Conservation (phyloP, 1,284 basidiomycete species). For the Laetiporus sulphureus region DNA sequence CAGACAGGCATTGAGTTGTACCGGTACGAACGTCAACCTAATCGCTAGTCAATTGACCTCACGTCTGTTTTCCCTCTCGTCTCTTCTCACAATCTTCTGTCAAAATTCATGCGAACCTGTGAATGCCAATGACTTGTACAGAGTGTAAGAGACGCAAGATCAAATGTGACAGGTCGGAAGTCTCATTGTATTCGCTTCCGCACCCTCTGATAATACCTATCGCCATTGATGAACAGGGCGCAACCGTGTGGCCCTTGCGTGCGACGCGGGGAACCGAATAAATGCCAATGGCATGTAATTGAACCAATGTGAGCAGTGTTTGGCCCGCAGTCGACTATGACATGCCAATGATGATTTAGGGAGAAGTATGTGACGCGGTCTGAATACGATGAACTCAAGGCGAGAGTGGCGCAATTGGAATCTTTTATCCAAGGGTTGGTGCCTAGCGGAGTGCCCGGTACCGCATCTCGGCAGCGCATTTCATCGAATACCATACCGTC, state of each 20-base stretch:
- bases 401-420: conserved; percentile 35
- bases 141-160: conserved; percentile 59
- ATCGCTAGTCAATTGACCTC: background rate
- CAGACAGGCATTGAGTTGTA: conserved; percentile 70
- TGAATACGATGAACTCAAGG: conserved; percentile 46
- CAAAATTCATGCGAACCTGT: conserved; percentile 6
- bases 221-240: conserved; percentile 26
- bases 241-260: conserved; percentile 53
- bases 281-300: conserved; percentile 52
- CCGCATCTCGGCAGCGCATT: conserved; percentile 9
- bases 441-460: conserved; percentile 8
- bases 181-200: conserved; percentile 14
- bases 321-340: conserved; percentile 2
- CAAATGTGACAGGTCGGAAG: conserved; percentile 50
- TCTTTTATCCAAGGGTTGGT: conserved; percentile 18
- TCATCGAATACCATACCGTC: conserved; percentile 18
- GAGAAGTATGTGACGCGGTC: conserved; percentile 50
- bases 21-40: conserved; percentile 40
- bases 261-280: conserved; percentile 44
- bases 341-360: conserved; percentile 23
- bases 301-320: conserved; percentile 46
- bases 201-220: conserved; percentile 14
- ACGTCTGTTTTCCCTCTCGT: background rate
- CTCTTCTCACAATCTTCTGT: conserved; percentile 3
- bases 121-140: conserved; percentile 15